Evolutionary conservation across 495 filamentous ascomycete species (phyloP).

Genomic region (Tuber brumale): DNA sequence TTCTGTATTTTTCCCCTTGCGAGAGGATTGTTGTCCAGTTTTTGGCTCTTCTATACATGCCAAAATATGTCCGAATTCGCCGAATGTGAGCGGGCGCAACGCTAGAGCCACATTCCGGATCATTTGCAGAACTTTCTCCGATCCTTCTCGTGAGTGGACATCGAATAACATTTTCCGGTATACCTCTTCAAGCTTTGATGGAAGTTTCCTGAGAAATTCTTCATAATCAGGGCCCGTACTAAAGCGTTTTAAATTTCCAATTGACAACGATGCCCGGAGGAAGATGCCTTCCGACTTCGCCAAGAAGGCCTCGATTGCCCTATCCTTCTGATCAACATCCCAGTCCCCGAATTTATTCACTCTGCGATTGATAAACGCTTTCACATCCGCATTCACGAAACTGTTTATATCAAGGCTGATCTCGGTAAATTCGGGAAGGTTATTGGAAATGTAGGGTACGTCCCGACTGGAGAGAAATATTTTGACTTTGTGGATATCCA

Average conservation of each 20-base stretch:
- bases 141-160: neutral
- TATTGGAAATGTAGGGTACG: neutral
- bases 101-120: neutral
- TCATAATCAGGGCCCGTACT: neutral
- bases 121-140: neutral
- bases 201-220: neutral
- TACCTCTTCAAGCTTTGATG: neutral
- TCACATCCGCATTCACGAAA: neutral
- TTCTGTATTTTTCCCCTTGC: too few relatives aligned
- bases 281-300: neutral
- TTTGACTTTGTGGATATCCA: neutral
- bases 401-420: neutral
- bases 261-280: neutral
- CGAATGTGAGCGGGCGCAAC: neutral
- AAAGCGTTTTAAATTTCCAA: neutral
- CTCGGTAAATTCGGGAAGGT: rapidly evolving
- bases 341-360: neutral
- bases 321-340: rapidly evolving
- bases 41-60: neutral
- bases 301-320: neutral
- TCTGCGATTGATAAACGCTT: neutral
- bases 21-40: neutral
- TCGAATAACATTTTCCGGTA: neutral
- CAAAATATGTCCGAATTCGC: neutral
- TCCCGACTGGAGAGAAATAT: neutral